Percentiles rank a stretch among this genome's conserved stretches.
phyloP scores from a whole-genome alignment of 805 yeast genomes.

The Helenozyma rhizophorensis region DNA sequence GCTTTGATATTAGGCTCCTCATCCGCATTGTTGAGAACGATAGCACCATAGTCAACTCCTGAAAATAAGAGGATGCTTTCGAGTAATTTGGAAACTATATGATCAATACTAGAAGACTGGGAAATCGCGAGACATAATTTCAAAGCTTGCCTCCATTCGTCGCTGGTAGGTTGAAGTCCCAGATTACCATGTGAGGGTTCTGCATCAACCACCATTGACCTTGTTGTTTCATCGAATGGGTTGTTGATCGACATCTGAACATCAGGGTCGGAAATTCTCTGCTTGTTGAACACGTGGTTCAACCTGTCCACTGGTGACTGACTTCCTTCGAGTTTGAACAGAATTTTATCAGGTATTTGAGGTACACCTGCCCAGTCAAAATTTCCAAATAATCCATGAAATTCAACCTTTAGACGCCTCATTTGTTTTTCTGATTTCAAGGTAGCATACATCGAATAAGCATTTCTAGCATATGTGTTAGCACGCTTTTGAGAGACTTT shows the following conservation, averaged over 20 bases:
- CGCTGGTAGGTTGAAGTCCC: neutral
- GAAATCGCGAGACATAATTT: slow-evolving; percentile 47
- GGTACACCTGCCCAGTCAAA: slow-evolving; percentile 30
- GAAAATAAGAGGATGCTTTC: slow-evolving; percentile 35
- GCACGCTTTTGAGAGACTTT: slow-evolving; percentile 27
- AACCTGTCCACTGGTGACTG: too few relatives aligned
- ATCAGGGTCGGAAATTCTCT: too few relatives aligned
- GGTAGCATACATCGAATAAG: slow-evolving; percentile 29
- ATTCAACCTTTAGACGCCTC: slow-evolving; percentile 21
- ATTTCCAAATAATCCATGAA: slow-evolving; percentile 21
- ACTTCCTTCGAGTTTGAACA: too few relatives aligned
- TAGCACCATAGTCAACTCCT: slow-evolving; percentile 32
- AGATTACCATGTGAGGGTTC: too few relatives aligned
- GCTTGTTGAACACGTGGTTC: too few relatives aligned
- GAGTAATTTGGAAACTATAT: slow-evolving; percentile 35
- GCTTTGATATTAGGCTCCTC: slow-evolving; percentile 25
- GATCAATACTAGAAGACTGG: slow-evolving; percentile 36
- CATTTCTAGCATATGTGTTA: slow-evolving; percentile 30
- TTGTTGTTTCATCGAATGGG: too few relatives aligned
- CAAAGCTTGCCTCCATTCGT: slow-evolving; percentile 31
- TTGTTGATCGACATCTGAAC: too few relatives aligned
- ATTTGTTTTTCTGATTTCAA: slow-evolving; percentile 24
- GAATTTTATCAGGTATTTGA: too few relatives aligned
- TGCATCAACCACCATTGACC: too few relatives aligned
- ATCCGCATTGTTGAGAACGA: slow-evolving; percentile 16